Conservation (phyloP, 495 filamentous ascomycete genomes). For the Pyrenopolyporus hunteri region DNA sequence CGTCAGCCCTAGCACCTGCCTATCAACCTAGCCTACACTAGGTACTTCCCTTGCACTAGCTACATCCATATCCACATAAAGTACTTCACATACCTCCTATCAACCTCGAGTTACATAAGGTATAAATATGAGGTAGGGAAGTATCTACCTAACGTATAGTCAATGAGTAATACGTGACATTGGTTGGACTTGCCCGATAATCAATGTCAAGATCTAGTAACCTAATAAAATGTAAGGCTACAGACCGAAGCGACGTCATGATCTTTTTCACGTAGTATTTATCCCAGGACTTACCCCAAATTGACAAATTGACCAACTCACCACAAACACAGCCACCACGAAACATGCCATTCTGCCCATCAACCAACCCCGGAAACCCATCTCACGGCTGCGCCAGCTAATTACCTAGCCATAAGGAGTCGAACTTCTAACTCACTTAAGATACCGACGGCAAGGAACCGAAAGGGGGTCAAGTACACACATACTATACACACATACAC, state of each 20-base stretch:
- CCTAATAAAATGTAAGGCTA: constrained; percentile 27
- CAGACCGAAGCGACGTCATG: constrained; percentile 30
- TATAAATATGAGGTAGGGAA: too few relatives aligned
- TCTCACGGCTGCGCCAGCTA: constrained; percentile 16
- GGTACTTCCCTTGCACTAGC: too few relatives aligned
- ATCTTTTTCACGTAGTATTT: too few relatives aligned
- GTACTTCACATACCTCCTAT: too few relatives aligned
- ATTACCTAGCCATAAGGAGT: not conserved
- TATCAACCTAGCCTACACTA: not conserved
- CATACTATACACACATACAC: too few relatives aligned
- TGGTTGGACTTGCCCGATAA: not conserved
- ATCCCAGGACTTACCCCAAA: not conserved
- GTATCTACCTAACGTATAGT: not conserved
- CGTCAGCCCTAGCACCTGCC: too few relatives aligned
- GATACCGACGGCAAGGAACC: not conserved
- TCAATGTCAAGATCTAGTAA: not conserved
- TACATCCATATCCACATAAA: too few relatives aligned
- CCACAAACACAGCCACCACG: constrained; percentile 22
- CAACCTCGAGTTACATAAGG: too few relatives aligned
- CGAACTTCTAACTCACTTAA: constrained; percentile 1
- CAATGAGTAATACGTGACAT: constrained; percentile 10
- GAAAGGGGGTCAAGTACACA: not conserved
- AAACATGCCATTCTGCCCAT: constrained; percentile 16
- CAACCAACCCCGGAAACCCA: constrained; percentile 3
- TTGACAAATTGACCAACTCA: not conserved